Evolutionary conservation across 2,329 filamentous ascomycete genomes (phyloP).

Genomic region (Pseudohalonectria lignicola): DNA sequence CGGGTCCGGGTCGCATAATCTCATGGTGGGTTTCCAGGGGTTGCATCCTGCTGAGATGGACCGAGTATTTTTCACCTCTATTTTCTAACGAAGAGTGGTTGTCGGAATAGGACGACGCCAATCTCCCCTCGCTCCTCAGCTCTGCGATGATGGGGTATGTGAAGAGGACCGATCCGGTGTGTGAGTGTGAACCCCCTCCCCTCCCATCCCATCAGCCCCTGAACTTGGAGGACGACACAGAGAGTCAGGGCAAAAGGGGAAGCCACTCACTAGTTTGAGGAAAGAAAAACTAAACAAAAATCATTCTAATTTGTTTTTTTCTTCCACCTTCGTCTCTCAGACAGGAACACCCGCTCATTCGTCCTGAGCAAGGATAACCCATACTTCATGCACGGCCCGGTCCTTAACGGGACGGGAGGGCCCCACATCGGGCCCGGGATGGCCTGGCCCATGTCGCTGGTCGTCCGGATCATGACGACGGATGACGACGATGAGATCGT

Average conservation of each 20-base stretch:
- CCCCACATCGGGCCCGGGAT: constrained; percentile 32
- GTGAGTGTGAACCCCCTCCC: not conserved
- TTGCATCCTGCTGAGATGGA: not conserved
- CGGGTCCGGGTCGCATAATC: constrained; percentile 48
- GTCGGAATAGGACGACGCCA: constrained; percentile 45
- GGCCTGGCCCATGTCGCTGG: constrained; percentile 63
- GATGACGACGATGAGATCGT: constrained; percentile 48
- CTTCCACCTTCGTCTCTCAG: constrained; percentile 9
- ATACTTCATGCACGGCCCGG: constrained; percentile 46
- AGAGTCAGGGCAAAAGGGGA: too few species aligned
- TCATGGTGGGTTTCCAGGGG: constrained; percentile 33
- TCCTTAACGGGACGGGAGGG: constrained; percentile 27
- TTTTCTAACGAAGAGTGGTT: too few species aligned
- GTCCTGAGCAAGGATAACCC: constrained; percentile 51
- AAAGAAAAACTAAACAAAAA: too few species aligned
- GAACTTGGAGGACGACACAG: too few species aligned
- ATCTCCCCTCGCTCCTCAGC: constrained; percentile 50
- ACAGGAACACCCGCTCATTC: constrained; percentile 47
- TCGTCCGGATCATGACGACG: constrained; percentile 57
- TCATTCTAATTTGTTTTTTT: too few species aligned
- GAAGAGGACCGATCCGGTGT: constrained; percentile 30
- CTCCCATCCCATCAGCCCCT: not conserved
- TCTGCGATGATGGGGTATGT: constrained; percentile 50
- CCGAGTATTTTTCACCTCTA: not conserved
- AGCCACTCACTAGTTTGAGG: too few species aligned